Conservation (phyloP, 1,139 yeast species). For the Pichia sp. region DNA sequence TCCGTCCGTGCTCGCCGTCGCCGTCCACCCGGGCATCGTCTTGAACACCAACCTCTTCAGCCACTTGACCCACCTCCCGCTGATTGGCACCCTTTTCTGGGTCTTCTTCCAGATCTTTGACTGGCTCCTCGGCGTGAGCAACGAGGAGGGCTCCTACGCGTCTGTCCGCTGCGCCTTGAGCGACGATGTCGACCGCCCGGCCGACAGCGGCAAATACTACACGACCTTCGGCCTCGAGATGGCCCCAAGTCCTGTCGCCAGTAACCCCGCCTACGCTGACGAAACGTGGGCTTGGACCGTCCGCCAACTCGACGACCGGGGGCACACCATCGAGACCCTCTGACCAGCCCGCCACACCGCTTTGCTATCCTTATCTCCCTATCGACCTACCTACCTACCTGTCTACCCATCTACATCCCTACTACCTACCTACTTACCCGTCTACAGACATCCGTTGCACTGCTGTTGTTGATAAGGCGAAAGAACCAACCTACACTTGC, state of each 20-base stretch:
- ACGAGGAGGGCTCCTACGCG: slow-evolving; percentile 68
- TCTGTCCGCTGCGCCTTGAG: slow-evolving; percentile 63
- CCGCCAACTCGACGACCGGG: slow-evolving; percentile 53
- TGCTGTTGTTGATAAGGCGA: no score
- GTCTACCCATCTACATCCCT: no score
- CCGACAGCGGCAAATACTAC: slow-evolving; percentile 68
- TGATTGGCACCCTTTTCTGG: slow-evolving; percentile 70
- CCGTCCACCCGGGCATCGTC: slow-evolving; percentile 85
- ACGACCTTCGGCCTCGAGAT: slow-evolving; percentile 56
- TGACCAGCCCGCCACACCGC: background rate
- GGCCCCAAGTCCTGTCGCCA: slow-evolving; percentile 55
- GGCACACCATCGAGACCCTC: slow-evolving; percentile 32
- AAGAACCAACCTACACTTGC: no score
- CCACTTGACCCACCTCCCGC: slow-evolving; percentile 74
- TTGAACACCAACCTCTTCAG: slow-evolving; percentile 72
- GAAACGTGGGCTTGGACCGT: slow-evolving; percentile 85
- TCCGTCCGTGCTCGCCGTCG: slow-evolving; percentile 59
- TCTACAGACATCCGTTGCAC: no score
- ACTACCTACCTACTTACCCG: no score
- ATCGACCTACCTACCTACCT: no score
- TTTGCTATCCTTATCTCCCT: no score
- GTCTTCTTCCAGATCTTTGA: slow-evolving; percentile 64
- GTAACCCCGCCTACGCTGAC: slow-evolving; percentile 58
- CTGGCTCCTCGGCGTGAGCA: slow-evolving; percentile 61
- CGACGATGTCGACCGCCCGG: slow-evolving; percentile 43